phyloP scores from a whole-genome alignment of 352 stramenopile genomes.

The Sclerospora graminicola region DNA sequence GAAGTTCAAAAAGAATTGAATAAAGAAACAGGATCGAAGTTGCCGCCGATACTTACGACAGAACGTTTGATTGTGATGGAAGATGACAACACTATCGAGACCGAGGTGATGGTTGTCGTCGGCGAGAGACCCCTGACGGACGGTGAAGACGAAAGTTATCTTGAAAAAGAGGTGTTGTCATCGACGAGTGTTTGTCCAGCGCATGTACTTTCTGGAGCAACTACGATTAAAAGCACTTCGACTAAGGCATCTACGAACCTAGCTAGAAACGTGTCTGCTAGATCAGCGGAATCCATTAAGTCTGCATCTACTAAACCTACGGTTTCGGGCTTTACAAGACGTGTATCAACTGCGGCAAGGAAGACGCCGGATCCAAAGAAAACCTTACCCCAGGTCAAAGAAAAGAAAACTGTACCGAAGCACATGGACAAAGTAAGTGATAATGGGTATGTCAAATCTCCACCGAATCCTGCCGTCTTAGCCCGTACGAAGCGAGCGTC shows the following conservation, averaged over 20 bases:
- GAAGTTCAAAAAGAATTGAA: constrained; percentile 6
- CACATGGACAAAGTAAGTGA: constrained; percentile 9
- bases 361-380: constrained; percentile 12
- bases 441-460: constrained; percentile 17
- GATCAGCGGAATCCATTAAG: constrained; percentile 18
- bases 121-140: constrained; percentile 44
- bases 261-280: constrained; percentile 13
- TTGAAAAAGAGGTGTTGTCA: constrained; percentile 4
- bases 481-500: constrained; percentile 22
- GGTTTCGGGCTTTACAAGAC: constrained; percentile 13
- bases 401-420: constrained; percentile 6
- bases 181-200: background rate
- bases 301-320: constrained; percentile 7
- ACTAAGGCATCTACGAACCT: constrained; percentile 6
- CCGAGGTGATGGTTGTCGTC: constrained; percentile 53
- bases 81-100: constrained; percentile 42
- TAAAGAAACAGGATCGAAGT: constrained; percentile 3
- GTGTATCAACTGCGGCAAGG: constrained; percentile 21
- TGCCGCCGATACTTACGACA: constrained; percentile 48
- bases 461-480: constrained; percentile 11
- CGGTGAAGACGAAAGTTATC: constrained; percentile 34
- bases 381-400: constrained; percentile 7
- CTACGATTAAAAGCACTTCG: constrained; percentile 2
- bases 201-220: constrained; percentile 2
- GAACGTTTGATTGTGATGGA: constrained; percentile 63